These are phyloP conservation scores for Scedosporium aurantiacum DNA, from an alignment of 2,329 filamentous ascomycete species.

Conservation along the genomic window DNA sequence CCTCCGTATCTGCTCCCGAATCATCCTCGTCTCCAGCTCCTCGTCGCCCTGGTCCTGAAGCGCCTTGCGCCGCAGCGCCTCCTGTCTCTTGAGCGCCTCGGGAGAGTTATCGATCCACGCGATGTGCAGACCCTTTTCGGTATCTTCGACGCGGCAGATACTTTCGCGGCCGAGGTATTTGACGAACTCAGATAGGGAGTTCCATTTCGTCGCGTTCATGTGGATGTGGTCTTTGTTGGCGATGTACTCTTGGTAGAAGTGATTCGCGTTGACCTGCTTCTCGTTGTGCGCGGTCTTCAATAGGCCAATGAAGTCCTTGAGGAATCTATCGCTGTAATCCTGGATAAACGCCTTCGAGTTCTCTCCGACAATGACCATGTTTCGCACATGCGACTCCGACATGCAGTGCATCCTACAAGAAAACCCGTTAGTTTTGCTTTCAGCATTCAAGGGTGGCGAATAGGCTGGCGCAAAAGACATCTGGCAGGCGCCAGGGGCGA, in stretches of 20 bases:
- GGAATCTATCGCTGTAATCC: conserved; percentile 72
- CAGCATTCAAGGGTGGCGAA: not conserved
- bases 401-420: conserved; percentile 56
- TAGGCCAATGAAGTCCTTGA: conserved; percentile 65
- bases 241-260: conserved; percentile 90
- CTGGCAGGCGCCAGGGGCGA: no score
- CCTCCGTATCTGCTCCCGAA: conserved; percentile 72
- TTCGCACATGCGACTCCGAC: conserved; percentile 77
- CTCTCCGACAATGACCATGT: conserved; percentile 78
- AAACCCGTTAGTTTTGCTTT: conserved; percentile 29
- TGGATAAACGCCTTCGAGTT: conserved; percentile 76
- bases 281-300: conserved; percentile 79
- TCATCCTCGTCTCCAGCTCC: conserved; percentile 71
- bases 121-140: conserved; percentile 72
- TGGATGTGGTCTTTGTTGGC: conserved; percentile 78
- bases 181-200: conserved; percentile 77
- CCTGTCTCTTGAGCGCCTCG: conserved; percentile 68
- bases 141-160: conserved; percentile 82
- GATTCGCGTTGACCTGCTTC: conserved; percentile 79
- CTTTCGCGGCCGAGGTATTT: conserved; percentile 79
- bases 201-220: conserved; percentile 90
- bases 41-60: conserved; percentile 84
- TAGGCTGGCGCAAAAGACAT: not conserved
- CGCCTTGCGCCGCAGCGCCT: conserved; percentile 74
- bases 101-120: conserved; percentile 88